Evolutionary conservation across 768 basidiomycete genomes (phyloP), one percentile per base, ranked within the genome.

Genomic region (Auriscalpium vulgare): DNA sequence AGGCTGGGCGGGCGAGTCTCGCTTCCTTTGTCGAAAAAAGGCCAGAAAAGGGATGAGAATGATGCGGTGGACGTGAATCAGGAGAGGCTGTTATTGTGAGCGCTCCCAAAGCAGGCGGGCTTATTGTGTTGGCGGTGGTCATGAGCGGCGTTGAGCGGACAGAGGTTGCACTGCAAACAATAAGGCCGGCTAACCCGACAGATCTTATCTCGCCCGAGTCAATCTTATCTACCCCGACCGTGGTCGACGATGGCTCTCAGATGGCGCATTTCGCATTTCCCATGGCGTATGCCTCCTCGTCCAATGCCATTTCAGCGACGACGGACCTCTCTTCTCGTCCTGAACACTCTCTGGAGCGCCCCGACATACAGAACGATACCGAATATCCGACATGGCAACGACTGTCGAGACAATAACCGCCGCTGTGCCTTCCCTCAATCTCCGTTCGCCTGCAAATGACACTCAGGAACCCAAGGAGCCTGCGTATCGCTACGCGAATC

Each of bases 401-500:
- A 59, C 48, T 2, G 45, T 64, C 55, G 57, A 65, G 53, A 65
- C 64, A 59, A 56, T 57, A 48, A 49, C 56, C 17, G 36, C 63
- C 47, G 29, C 60, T 3, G 45, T 62, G 21, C 58, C 62, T 7
- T 34, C 61, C 35, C 54, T 64, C 45, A 56, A 53, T 9, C 61
- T 65, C 44, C 64, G 62, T 29, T 45, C 54, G 23, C 19, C 45
- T 37, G 40, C 53, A 35, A 35, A 54, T 47, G 44, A 58, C 16
- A 59, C 51, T 11, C 46, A 53, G 11, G 48, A 46, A n/a, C 44
- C 37, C 23, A 40, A 59, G 49, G 55, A 57, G 21, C 62, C 58
- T 8, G 48, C 56, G n/a, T 91, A 91, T 72, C 73, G 73, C 45
- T 92, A 91, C 68, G 72, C 80, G 3, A 80, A 83, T 63, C 83